phyloP scores from a whole-genome alignment of 176 grass and related monocot species.

The Ensete glaucum region DNA sequence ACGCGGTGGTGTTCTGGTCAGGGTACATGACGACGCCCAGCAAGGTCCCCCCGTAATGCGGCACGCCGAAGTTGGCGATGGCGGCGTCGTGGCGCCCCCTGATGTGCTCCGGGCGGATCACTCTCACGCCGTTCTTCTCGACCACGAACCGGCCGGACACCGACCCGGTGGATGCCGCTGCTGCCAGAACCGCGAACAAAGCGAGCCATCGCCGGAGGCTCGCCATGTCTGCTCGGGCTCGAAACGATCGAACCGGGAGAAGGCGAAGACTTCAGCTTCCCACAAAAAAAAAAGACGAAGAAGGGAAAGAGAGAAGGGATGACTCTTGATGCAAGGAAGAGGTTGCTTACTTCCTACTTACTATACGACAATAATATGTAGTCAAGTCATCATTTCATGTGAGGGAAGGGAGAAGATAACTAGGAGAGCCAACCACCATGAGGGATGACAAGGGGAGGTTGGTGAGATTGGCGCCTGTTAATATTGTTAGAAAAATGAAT shows the following conservation, averaged over 20 bases:
- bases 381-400: background rate
- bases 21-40: constrained; percentile 61
- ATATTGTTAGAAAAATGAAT: background rate
- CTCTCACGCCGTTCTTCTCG: constrained; percentile 64
- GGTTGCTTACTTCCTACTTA: background rate
- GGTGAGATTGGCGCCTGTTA: background rate
- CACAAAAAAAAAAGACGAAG: background rate
- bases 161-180: constrained; percentile 13
- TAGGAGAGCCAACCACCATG: background rate
- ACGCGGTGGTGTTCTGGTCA: constrained; percentile 32
- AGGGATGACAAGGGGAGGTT: background rate
- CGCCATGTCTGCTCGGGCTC: constrained; percentile 16
- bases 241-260: background rate
- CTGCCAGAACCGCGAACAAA: constrained; percentile 17
- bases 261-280: background rate
- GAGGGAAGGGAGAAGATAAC: background rate
- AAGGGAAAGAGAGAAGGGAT: background rate
- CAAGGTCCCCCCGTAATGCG: constrained; percentile 73
- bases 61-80: constrained; percentile 89
- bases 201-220: constrained; percentile 11
- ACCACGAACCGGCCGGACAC: constrained; percentile 55
- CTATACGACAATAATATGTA: background rate
- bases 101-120: constrained; percentile 51
- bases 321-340: background rate
- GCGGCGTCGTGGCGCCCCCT: constrained; percentile 57